Percentiles rank a stretch among this genome's conserved stretches.
These are phyloP conservation scores for Penicillium sp. DNA, from an alignment of 2,329 filamentous ascomycete genomes.

Conservation along the genomic window DNA sequence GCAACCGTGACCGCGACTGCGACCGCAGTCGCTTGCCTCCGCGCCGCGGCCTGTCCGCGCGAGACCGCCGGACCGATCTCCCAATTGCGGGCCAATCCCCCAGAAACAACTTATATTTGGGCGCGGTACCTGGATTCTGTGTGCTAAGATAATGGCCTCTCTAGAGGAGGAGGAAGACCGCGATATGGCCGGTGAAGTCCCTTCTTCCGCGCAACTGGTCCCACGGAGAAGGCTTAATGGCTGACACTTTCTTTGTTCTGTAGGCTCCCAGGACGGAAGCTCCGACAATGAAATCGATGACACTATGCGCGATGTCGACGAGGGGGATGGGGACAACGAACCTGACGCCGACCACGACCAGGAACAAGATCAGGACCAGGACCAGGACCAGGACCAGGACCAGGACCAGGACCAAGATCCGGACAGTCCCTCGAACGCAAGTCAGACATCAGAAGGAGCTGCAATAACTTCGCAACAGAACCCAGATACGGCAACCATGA, in stretches of 20 bases:
- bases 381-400: conserved; percentile 22
- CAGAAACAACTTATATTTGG: too few species aligned
- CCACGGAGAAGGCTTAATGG: background rate
- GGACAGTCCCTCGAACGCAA: conserved; percentile 41
- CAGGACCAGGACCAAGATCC: conserved; percentile 33
- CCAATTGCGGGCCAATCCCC: background rate
- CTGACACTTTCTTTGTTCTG: conserved; percentile 6
- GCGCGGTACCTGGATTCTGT: too few species aligned
- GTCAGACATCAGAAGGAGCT: conserved; percentile 39
- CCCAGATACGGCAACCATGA: conserved; percentile 47
- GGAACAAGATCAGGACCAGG: conserved; percentile 17
- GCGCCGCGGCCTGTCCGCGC: too few species aligned
- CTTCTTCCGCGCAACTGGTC: conserved; percentile 6
- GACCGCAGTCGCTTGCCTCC: too few species aligned
- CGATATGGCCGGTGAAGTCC: conserved; percentile 39
- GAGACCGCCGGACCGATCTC: background rate
- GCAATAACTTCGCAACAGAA: conserved; percentile 43
- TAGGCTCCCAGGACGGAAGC: conserved; percentile 49
- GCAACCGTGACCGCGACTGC: too few species aligned
- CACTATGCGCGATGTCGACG: conserved; percentile 44
- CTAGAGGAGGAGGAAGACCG: conserved; percentile 44
- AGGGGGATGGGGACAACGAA: conserved; percentile 40
- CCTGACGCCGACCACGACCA: conserved; percentile 35
- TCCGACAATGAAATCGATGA: conserved; percentile 51
- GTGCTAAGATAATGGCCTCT: too few species aligned